Evolutionary conservation across 2,329 filamentous ascomycete species (phyloP), one percentile per base, ranked within the genome.

Genomic region (Stachybotrys elegans): DNA sequence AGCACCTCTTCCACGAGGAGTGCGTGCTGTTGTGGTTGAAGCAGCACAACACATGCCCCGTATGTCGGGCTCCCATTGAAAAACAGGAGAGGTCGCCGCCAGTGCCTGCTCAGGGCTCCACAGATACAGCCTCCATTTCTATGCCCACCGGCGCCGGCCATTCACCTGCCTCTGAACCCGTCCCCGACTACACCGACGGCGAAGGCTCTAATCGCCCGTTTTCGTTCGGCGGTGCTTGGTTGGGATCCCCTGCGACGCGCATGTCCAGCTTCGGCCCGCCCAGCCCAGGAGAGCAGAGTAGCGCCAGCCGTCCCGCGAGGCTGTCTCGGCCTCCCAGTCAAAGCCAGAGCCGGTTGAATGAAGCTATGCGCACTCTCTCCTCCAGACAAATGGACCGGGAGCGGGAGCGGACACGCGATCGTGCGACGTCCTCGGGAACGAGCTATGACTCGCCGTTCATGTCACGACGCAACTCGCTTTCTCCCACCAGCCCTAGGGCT

Each of bases 1-100:
- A 81, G 47, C 93, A 98, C 59, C 95, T 89, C 88, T 97, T 95
- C 62, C 92, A 96, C 58, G 83, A 84, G 46, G 72, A 79, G 21
- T 97, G 92, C 56, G 86, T 93, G 25, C 76, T 81, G 20, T 73
- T 86, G 40, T 97, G 92, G 92, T 69, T 97, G 42, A 80, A 78
- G 55, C 87, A 95, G 64, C 91, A 96, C 64, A 90, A 96, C 56
- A 95, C 91, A 0, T 97, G 92, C 56, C 92, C 92, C 2, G 84
- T 90, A 43, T 92, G 87, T 58, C 78, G 87, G 31, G 77, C 77
- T 14, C 61, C 78, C 3, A 75, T 81, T 31, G 75, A 78, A 51
- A 66, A 62, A 54, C n/a, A n/a, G n/a, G n/a, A n/a, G n/a, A n/a
- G n/a, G n/a, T n/a, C n/a, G n/a, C n/a, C n/a, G n/a, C n/a, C n/a